Evolutionary conservation across 352 stramenopile genomes (phyloP), one percentile per base, ranked within the genome.

Genomic region (Globisporangium viniferum): DNA sequence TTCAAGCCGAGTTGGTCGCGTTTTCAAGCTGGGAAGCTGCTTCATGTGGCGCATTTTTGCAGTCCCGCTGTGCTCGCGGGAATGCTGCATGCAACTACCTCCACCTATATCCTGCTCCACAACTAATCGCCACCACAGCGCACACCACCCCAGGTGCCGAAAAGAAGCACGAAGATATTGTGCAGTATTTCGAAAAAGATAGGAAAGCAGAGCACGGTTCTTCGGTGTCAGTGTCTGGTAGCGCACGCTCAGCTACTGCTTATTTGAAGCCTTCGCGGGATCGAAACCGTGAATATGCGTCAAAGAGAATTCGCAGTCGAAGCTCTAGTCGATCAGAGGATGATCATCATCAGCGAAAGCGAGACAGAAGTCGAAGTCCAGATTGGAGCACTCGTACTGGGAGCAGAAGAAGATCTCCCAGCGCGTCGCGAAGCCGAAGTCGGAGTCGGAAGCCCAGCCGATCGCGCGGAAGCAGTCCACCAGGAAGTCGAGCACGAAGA

Each of bases 81-180:
- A 67, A 62, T 12, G n/a, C 31, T 14, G 29, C 51, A 20, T 74
- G 69, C 49, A 74, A 74, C 36, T 71, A 74, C 9, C 49, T 74
- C 20, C 69, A 74, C 33, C 35, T 64, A 15, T 31, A 64, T 51
- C 36, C n/a, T 20, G 22, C 55, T 5, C 27, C 39, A 5, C 49
- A 46, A 68, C 27, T 24, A 36, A 10, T 44, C 12, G 44, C 18
- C 18, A n/a, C 9, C 20, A 31, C 7, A 6, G 20, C 44, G 27
- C 20, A 31, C 31, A 33, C 18, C 41, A 9, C 44, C 6, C 46
- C 20, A 46, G 8, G 9, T 6, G 5, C 3, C 15, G 46, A 66
- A 6, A 29, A 57, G n/a, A 20, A 66, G 44, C 60, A 66, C 46
- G 5, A 54, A 48, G 60, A 66, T 31, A 66, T 66, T 33, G 10